phyloP scores from a whole-genome alignment of 2,329 filamentous ascomycete genomes.

The Chaetomiaceae sp. region DNA sequence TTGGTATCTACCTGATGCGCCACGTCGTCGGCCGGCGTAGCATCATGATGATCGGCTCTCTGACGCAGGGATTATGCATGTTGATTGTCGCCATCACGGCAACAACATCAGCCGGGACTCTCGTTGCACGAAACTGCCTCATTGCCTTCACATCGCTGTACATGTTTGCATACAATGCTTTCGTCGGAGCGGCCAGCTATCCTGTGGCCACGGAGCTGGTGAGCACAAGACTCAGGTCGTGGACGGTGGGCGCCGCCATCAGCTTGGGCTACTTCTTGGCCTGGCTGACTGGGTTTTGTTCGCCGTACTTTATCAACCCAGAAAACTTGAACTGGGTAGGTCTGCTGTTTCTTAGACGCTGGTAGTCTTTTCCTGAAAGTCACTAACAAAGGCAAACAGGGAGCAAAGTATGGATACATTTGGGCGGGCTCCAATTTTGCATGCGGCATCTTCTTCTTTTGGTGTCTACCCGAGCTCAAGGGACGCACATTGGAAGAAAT shows the following conservation, averaged over 20 bases:
- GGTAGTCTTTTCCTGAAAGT: too few species aligned
- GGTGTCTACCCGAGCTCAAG: conserved; percentile 32
- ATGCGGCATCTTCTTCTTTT: conserved; percentile 32
- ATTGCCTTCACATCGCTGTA: conserved; percentile 36
- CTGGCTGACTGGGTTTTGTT: conserved; percentile 43
- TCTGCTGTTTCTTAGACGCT: not conserved
- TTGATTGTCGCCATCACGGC: conserved; percentile 40
- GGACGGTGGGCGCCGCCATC: conserved; percentile 48
- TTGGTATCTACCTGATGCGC: conserved; percentile 47
- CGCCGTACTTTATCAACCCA: conserved; percentile 46
- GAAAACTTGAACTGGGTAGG: conserved; percentile 37
- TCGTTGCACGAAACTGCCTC: conserved; percentile 31
- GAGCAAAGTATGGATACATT: conserved; percentile 42
- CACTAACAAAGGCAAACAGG: conserved; percentile 25
- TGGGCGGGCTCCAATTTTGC: conserved; percentile 36
- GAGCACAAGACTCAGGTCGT: conserved; percentile 41
- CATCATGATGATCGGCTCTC: conserved; percentile 44
- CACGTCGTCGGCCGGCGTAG: conserved; percentile 43
- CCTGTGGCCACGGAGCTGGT: conserved; percentile 41
- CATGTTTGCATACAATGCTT: conserved; percentile 36
- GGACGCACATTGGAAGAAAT: conserved; percentile 32
- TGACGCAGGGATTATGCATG: conserved; percentile 42
- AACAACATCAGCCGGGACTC: conserved; percentile 28
- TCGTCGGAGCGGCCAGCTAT: conserved; percentile 39
- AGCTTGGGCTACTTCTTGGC: conserved; percentile 45